Evolutionary conservation across 371 early-diverging fungal species (phyloP).

Genomic region (Mortierella sp.): DNA sequence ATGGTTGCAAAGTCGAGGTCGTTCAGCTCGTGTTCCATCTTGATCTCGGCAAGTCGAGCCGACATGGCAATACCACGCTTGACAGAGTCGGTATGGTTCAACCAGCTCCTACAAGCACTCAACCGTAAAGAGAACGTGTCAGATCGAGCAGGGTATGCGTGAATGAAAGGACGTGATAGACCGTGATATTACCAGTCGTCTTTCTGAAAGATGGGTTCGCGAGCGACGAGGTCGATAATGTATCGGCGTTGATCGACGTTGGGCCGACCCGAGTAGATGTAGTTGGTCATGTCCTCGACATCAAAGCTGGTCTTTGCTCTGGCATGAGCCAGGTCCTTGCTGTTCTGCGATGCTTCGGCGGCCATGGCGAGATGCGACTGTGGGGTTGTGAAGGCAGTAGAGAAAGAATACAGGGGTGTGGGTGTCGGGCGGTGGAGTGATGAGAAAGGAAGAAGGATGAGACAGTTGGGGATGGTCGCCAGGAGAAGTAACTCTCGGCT

Average conservation of each 20-base stretch:
- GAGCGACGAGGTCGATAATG: conserved; percentile 42
- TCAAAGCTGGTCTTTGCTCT: conserved; percentile 38
- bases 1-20: conserved; percentile 49
- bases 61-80: conserved; percentile 55
- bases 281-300: conserved; percentile 39
- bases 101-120: conserved; percentile 30
- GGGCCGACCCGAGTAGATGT: conserved; percentile 30
- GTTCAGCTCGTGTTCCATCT: conserved; percentile 50
- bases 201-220: conserved; percentile 47
- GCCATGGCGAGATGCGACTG: not conserved
- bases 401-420: not conserved
- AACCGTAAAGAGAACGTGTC: not conserved
- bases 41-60: conserved; percentile 42
- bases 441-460: no score
- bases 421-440: no score
- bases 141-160: not conserved
- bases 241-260: conserved; percentile 53
- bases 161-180: not conserved
- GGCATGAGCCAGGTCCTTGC: conserved; percentile 32
- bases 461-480: no score
- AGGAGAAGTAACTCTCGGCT: no score
- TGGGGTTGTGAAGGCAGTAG: not conserved
- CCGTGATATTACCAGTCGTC: conserved; percentile 43
- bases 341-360: conserved; percentile 25
- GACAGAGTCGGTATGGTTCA: conserved; percentile 52